Percentiles rank a stretch among this genome's conserved stretches.
Conservation (phyloP, 768 basidiomycete genomes). For the Scleroderma bovista region DNA sequence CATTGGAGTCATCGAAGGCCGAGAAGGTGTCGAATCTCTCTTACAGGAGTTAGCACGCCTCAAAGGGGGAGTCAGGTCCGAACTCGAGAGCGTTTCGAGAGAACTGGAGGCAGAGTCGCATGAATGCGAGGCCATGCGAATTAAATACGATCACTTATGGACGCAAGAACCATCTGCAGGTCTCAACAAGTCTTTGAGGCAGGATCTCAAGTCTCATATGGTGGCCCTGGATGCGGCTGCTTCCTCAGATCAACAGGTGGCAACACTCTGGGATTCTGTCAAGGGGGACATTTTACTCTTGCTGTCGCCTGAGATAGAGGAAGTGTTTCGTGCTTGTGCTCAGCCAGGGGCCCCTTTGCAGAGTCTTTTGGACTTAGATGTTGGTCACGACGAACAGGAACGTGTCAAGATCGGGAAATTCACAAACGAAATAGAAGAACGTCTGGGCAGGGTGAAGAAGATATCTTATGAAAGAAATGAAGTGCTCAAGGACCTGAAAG, state of each 20-base stretch:
- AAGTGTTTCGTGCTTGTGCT: constrained; percentile 52
- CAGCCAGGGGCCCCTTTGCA: constrained; percentile 34
- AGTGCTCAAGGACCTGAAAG: constrained; percentile 90
- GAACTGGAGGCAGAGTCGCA: constrained; percentile 79
- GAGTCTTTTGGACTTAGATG: constrained; percentile 70
- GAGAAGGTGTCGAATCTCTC: constrained; percentile 60
- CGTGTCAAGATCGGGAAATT: constrained; percentile 58
- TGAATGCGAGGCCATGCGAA: constrained; percentile 85
- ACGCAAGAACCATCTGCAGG: constrained; percentile 79
- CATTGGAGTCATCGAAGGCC: constrained; percentile 60
- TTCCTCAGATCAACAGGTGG: constrained; percentile 72
- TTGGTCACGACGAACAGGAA: constrained; percentile 62
- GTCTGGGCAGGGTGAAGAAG: constrained; percentile 71
- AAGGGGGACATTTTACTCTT: constrained; percentile 59
- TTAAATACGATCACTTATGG: constrained; percentile 84
- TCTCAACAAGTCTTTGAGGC: constrained; percentile 62
- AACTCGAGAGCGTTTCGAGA: constrained; percentile 55
- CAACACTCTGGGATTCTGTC: constrained; percentile 65
- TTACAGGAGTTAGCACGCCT: constrained; percentile 54
- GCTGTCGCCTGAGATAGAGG: constrained; percentile 54
- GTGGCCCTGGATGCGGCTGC: constrained; percentile 71
- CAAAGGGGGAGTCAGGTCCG: constrained; percentile 50
- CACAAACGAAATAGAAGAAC: constrained; percentile 74
- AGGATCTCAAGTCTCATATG: constrained; percentile 74
- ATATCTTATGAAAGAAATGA: constrained; percentile 82